These are phyloP conservation scores for Lecanicillium sp. DNA, from an alignment of 2,329 filamentous ascomycete species.

Conservation along the genomic window DNA sequence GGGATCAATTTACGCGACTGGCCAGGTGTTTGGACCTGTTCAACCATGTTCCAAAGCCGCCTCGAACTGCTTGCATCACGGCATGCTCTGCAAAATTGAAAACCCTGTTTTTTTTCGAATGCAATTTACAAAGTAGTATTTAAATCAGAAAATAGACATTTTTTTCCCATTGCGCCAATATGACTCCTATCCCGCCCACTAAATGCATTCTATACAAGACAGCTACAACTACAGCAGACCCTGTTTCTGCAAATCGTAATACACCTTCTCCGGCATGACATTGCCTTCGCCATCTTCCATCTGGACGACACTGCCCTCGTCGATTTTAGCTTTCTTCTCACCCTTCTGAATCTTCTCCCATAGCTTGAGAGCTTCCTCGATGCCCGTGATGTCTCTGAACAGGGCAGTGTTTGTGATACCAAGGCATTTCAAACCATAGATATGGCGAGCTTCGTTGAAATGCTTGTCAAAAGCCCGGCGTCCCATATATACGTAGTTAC, in stretches of 20 bases:
- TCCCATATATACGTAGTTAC: conserved; percentile 99
- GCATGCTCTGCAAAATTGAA: no score
- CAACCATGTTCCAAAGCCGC: neutral
- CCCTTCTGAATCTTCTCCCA: conserved; percentile 93
- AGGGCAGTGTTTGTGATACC: conserved; percentile 87
- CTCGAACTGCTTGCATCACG: no score
- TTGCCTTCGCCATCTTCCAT: conserved; percentile 98
- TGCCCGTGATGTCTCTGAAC: conserved; percentile 89
- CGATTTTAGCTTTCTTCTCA: conserved; percentile 68
- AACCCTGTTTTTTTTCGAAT: no score
- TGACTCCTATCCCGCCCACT: conserved; percentile 10
- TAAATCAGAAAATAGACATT: neutral
- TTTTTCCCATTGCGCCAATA: conserved; percentile 1
- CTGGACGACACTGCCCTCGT: conserved; percentile 82
- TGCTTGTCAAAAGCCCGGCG: conserved; percentile 96
- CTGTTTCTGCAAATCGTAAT: conserved; percentile 89
- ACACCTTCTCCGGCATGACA: conserved; percentile 98
- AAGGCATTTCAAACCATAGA: conserved; percentile 88
- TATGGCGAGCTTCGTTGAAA: conserved; percentile 89
- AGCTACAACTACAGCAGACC: conserved; percentile 69
- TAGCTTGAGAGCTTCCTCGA: conserved; percentile 78
- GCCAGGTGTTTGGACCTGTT: no score
- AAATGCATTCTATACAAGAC: conserved; percentile 8
- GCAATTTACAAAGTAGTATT: conserved; percentile 12
- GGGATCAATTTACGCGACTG: conserved; percentile 4